These are phyloP conservation scores for Leucocoprinus leucothites DNA, from an alignment of 768 basidiomycete species.

Conservation along the genomic window DNA sequence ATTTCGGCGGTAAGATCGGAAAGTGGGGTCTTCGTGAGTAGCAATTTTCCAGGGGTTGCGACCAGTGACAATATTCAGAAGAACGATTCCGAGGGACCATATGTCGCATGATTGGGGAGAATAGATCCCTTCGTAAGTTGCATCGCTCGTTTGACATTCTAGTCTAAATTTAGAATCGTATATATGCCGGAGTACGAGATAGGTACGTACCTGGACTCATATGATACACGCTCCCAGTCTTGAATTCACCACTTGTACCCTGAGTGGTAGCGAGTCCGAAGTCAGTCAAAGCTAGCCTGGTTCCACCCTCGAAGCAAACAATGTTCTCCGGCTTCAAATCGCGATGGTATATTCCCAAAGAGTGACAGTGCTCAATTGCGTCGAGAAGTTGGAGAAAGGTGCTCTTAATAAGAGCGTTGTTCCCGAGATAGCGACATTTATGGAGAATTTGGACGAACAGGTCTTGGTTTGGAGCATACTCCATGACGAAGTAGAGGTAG, in stretches of 20 bases:
- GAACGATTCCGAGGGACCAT: constrained; percentile 95
- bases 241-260: constrained; percentile 79
- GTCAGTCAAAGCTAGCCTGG: constrained; percentile 83
- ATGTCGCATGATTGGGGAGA: constrained; percentile 89
- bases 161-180: constrained; percentile 2
- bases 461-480: constrained; percentile 88
- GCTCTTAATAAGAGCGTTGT: constrained; percentile 79
- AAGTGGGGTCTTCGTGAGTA: constrained; percentile 77
- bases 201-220: constrained; percentile 82
- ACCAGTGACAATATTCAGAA: constrained; percentile 92
- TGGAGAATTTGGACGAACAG: constrained; percentile 88
- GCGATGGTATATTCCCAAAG: constrained; percentile 89
- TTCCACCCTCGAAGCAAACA: constrained; percentile 77
- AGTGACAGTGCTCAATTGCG: constrained; percentile 91
- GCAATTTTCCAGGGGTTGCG: constrained; percentile 97
- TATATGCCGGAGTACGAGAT: background rate
- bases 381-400: constrained; percentile 94
- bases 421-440: constrained; percentile 75
- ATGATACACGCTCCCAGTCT: constrained; percentile 97
- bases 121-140: constrained; percentile 64
- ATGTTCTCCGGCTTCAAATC: constrained; percentile 98
- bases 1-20: constrained; percentile 80
- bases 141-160: constrained; percentile 87
- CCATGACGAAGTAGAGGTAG: constrained; percentile 90
- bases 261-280: constrained; percentile 95